Percentiles rank a stretch among this genome's conserved stretches.
Conservation (phyloP, 2,329 filamentous ascomycete species). For the Akanthomyces uredinophilus region DNA sequence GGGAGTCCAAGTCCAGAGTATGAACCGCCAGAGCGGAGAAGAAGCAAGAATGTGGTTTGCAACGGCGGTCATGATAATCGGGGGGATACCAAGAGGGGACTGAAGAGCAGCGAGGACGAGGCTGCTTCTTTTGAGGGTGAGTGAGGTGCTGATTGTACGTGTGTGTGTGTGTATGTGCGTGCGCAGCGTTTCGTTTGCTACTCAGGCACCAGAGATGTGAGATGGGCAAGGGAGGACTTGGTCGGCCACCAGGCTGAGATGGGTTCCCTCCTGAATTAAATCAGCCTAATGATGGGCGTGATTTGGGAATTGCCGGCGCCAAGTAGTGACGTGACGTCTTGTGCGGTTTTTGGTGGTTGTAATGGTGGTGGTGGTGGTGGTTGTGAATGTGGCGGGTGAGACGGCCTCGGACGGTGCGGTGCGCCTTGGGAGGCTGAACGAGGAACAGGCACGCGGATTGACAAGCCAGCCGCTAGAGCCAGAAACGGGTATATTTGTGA, state of each 20-base stretch:
- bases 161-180: neutral
- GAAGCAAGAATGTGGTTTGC: slow-evolving; percentile 9
- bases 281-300: slow-evolving; percentile 2
- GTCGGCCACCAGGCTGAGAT: neutral
- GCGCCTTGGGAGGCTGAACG: slow-evolving; percentile 2
- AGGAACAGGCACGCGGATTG: neutral
- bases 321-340: neutral
- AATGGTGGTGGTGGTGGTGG: slow-evolving; percentile 18
- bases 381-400: slow-evolving; percentile 20
- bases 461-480: neutral
- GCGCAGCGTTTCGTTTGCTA: neutral
- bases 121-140: slow-evolving; percentile 1
- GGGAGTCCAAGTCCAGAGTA: slow-evolving; percentile 14
- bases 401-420: neutral
- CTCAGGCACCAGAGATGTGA: neutral
- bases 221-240: neutral
- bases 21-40: slow-evolving; percentile 15
- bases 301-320: neutral
- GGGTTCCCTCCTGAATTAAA: neutral
- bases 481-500: neutral
- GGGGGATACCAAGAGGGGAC: neutral
- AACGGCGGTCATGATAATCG: slow-evolving; percentile 11
- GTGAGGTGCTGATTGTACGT: neutral
- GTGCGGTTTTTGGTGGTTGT: neutral
- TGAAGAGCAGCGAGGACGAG: neutral